phyloP scores from a whole-genome alignment of 768 basidiomycete genomes.

The Cyclocybe cylindracea region DNA sequence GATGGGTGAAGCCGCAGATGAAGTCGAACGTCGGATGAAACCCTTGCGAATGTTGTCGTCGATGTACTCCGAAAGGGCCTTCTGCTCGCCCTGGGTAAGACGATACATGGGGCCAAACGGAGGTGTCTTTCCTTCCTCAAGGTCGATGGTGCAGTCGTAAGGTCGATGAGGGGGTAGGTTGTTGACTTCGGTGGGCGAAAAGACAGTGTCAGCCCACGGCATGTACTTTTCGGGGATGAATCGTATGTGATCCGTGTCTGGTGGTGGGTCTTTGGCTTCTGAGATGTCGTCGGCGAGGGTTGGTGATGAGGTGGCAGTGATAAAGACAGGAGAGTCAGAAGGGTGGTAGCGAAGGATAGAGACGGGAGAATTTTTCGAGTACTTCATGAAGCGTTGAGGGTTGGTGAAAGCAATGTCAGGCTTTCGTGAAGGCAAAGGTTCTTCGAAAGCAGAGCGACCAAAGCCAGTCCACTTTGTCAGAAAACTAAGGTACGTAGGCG shows the following conservation, averaged over 20 bases:
- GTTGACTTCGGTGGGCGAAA: slow-evolving; percentile 2
- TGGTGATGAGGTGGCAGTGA: slow-evolving; percentile 1
- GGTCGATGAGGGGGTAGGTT: too few relatives aligned
- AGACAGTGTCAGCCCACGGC: slow-evolving; percentile 3
- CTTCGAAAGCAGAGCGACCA: too few relatives aligned
- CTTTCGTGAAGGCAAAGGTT: too few relatives aligned
- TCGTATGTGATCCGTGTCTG: slow-evolving; percentile 14
- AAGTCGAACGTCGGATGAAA: slow-evolving; percentile 33
- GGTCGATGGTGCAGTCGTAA: too few relatives aligned
- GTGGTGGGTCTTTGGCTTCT: slow-evolving; percentile 12
- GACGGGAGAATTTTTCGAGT: too few relatives aligned
- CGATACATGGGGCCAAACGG: slow-evolving; percentile 12
- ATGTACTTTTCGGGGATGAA: slow-evolving; percentile 1
- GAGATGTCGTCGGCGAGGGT: slow-evolving; percentile 1
- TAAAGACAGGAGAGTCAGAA: too few relatives aligned
- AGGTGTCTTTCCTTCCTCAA: slow-evolving; percentile 10
- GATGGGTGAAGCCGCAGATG: slow-evolving; percentile 30
- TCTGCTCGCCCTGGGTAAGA: slow-evolving; percentile 26
- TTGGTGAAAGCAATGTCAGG: too few relatives aligned
- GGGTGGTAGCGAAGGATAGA: too few relatives aligned
- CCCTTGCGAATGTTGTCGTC: slow-evolving; percentile 26
- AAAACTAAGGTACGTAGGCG: too few relatives aligned
- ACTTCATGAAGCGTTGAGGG: too few relatives aligned
- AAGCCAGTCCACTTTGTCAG: too few relatives aligned
- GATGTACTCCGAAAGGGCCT: slow-evolving; percentile 21